A percentile compares a stretch with the other conserved stretches of the same genome.
phyloP scores from a whole-genome alignment of 331 rosid genomes.

The Quercus phellos region DNA sequence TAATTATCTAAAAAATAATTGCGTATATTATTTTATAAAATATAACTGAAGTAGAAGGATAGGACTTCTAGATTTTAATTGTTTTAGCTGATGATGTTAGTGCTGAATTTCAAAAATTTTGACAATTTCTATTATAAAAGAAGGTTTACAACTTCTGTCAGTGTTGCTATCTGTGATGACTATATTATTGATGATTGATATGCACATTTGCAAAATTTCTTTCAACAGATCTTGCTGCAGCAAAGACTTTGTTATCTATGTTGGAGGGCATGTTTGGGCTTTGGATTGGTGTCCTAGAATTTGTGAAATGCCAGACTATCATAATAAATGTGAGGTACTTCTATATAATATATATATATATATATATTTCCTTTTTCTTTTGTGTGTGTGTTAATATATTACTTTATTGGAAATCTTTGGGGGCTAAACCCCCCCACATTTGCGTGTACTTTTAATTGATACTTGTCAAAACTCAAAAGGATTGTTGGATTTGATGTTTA shows the following conservation, averaged over 20 bases:
- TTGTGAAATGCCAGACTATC: constrained; percentile 40
- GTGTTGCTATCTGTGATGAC: background rate
- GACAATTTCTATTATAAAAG: background rate
- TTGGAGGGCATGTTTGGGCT: constrained; percentile 91
- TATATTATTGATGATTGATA: constrained; percentile 12
- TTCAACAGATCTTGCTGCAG: constrained; percentile 23
- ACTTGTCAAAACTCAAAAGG: background rate
- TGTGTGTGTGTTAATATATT: background rate
- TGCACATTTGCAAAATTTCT: constrained; percentile 17
- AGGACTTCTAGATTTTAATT: constrained; percentile 1
- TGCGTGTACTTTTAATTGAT: background rate
- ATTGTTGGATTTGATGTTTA: background rate
- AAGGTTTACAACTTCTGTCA: background rate
- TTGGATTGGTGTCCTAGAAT: constrained; percentile 90
- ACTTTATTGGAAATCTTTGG: background rate
- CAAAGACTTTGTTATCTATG: constrained; percentile 80
- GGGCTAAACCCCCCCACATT: background rate
- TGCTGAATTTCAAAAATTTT: constrained; percentile 11
- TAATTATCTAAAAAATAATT: too few species aligned
- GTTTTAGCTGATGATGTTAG: constrained; percentile 18
- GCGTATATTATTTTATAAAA: background rate
- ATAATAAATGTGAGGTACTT: constrained; percentile 68
- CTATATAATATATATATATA: background rate
- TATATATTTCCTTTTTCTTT: constrained; percentile 11
- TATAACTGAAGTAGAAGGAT: background rate